Conservation (phyloP, 2,329 filamentous ascomycete species). For the Ophiostoma sp. region DNA sequence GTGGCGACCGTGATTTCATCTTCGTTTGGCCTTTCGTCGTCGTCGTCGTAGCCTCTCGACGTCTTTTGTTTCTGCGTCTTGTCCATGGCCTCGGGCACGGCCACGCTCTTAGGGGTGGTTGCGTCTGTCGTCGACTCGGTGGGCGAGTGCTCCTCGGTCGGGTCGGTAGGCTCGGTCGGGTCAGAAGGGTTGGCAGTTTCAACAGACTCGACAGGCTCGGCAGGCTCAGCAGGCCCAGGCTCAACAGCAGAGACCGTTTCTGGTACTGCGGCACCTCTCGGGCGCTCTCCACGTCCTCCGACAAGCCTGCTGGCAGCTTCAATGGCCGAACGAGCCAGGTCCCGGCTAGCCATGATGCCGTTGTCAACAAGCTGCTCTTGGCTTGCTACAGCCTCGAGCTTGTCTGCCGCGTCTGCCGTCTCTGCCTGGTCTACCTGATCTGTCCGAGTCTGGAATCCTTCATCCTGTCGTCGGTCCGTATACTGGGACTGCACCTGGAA, state of each 20-base stretch:
- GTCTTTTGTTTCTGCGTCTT: background rate
- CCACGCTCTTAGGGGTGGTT: constrained; percentile 1
- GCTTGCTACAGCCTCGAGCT: background rate
- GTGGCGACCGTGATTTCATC: constrained; percentile 8
- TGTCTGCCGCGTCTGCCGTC: background rate
- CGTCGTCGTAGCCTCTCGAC: background rate
- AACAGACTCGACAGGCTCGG: background rate
- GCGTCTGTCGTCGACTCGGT: background rate
- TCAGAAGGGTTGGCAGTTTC: background rate
- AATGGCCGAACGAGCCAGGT: background rate
- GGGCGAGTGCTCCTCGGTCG: background rate
- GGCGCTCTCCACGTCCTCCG: background rate
- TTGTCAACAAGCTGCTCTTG: background rate
- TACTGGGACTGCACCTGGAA: background rate
- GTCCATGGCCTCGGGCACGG: background rate
- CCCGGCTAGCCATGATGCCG: background rate
- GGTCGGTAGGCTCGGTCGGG: background rate
- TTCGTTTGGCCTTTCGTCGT: constrained; percentile 3
- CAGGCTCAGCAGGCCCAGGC: background rate
- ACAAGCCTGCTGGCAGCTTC: background rate
- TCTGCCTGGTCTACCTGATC: background rate
- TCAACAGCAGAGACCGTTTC: background rate
- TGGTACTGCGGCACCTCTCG: background rate
- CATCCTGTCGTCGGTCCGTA: background rate
- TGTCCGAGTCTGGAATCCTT: background rate